A percentile compares a stretch with the other conserved stretches of the same genome.
phyloP scores from a whole-genome alignment of 768 basidiomycete genomes.

The Lactifluus hygrophoroides region DNA sequence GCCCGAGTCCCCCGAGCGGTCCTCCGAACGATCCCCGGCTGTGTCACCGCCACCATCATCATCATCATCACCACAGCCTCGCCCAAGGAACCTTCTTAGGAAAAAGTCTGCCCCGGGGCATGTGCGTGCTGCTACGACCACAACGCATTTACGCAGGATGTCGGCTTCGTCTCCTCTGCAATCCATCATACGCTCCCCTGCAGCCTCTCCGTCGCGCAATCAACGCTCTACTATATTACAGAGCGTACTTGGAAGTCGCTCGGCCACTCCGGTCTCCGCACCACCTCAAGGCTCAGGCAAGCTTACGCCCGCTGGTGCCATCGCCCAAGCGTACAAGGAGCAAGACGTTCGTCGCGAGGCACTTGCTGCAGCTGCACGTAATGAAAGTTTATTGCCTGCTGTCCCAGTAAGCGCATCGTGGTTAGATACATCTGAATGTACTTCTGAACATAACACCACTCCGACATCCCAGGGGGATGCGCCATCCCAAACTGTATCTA shows the following conservation, averaged over 20 bases:
- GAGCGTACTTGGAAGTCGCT: conserved; percentile 6
- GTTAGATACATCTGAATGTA: not conserved
- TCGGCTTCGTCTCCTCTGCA: not conserved
- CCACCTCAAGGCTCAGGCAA: conserved; percentile 4
- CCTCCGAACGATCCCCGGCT: too few species aligned
- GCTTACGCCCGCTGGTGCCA: conserved; percentile 20
- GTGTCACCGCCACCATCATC: too few species aligned
- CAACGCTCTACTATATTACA: conserved; percentile 3
- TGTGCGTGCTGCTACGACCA: not conserved
- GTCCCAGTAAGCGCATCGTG: not conserved
- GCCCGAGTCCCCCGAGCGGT: not conserved
- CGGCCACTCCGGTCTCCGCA: not conserved
- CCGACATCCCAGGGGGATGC: not conserved
- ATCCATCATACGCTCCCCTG: not conserved
- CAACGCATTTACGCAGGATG: not conserved
- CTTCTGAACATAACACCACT: not conserved
- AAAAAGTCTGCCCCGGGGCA: conserved; percentile 1
- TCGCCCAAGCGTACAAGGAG: conserved; percentile 19
- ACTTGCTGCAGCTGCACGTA: conserved; percentile 11
- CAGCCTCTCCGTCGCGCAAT: not conserved
- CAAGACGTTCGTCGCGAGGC: conserved; percentile 17
- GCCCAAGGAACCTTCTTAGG: conserved; percentile 4
- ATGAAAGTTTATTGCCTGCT: not conserved
- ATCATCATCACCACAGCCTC: not conserved
- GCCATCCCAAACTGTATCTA: not conserved